A percentile compares a stretch with the other conserved stretches of the same genome.
phyloP scores from a whole-genome alignment of 495 filamentous ascomycete genomes.

The Cetradonia linearis region DNA sequence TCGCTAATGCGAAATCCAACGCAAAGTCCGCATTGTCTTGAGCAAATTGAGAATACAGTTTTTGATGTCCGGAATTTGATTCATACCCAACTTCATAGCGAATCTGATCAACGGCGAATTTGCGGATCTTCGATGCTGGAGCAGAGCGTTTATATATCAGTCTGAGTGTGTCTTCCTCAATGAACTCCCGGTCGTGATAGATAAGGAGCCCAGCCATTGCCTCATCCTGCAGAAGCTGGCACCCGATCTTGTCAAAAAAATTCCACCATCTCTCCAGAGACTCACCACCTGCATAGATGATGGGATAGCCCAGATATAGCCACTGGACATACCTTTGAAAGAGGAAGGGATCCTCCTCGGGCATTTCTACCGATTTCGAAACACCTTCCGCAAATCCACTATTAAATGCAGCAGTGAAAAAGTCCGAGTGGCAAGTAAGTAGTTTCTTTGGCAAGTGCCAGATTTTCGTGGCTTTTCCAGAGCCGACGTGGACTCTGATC shows the following conservation, averaged over 20 bases:
- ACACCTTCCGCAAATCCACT: background rate
- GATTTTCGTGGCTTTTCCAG: background rate
- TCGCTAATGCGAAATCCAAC: background rate
- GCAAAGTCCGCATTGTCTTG: background rate
- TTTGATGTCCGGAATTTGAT: background rate
- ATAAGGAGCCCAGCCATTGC: background rate
- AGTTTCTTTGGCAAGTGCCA: constrained; percentile 9
- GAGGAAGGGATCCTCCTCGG: background rate
- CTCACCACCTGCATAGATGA: fast-evolving
- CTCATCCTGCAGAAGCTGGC: background rate
- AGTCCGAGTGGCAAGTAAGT: background rate
- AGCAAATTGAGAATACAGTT: background rate
- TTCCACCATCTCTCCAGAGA: background rate
- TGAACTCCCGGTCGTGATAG: fast-evolving
- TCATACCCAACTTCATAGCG: background rate
- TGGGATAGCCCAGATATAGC: background rate
- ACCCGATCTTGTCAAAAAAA: constrained; percentile 10
- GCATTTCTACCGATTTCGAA: background rate
- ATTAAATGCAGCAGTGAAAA: constrained; percentile 1
- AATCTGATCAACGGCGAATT: background rate
- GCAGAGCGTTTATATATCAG: background rate
- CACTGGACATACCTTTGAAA: background rate
- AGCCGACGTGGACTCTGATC: background rate
- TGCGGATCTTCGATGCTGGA: background rate
- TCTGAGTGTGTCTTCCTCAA: background rate